phyloP scores from a whole-genome alignment of 192 early-diverging fungal species.

The Diversispora epigaea region DNA sequence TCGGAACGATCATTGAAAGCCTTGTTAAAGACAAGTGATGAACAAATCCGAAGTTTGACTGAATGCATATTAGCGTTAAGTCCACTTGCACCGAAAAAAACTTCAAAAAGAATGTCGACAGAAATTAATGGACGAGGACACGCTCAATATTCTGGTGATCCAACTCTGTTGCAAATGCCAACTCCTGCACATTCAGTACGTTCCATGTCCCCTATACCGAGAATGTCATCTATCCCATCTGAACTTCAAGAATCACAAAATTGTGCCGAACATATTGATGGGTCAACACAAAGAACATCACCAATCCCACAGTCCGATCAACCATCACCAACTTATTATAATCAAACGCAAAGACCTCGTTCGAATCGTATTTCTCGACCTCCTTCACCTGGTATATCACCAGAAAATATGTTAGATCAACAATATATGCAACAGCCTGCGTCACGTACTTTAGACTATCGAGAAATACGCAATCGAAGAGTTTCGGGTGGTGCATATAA shows the following conservation, averaged over 20 bases:
- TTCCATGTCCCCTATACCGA: constrained; percentile 15
- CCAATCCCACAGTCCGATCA: constrained; percentile 1
- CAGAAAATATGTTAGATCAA: constrained; percentile 3
- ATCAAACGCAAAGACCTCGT: not conserved
- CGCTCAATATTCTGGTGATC: not conserved
- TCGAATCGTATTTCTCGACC: not conserved
- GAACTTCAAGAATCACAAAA: constrained; percentile 1
- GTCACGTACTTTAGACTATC: constrained; percentile 11
- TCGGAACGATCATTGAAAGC: constrained; percentile 11
- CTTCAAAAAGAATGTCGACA: not conserved
- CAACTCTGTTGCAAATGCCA: constrained; percentile 9
- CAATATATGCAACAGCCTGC: not conserved
- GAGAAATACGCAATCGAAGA: not conserved
- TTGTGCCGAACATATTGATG: not conserved
- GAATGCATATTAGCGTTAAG: constrained; percentile 31
- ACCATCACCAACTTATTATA: constrained; percentile 23
- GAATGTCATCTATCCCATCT: not conserved
- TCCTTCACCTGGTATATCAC: not conserved
- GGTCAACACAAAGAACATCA: constrained; percentile 14
- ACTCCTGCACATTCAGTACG: not conserved
- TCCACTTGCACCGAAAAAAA: constrained; percentile 5
- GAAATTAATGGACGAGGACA: not conserved
- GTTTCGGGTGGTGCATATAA: constrained; percentile 7
- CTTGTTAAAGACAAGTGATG: constrained; percentile 34
- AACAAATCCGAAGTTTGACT: constrained; percentile 34